A percentile compares a stretch with the other conserved stretches of the same genome.
Evolutionary conservation across 2,329 filamentous ascomycete genomes (phyloP).

Genomic region (Hypocrella siamensis): DNA sequence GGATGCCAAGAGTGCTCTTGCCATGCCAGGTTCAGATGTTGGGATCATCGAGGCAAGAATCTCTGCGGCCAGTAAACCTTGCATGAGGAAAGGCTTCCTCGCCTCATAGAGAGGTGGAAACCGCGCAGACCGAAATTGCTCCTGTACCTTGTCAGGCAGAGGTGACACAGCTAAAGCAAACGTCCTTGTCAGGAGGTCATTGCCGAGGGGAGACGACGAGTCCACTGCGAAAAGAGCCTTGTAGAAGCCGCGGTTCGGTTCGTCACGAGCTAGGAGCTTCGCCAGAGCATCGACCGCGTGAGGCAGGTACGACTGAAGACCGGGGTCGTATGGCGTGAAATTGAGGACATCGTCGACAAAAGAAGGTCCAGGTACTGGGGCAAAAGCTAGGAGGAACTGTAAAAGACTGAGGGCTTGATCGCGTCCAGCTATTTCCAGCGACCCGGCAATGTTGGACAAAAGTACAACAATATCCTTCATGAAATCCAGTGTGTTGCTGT

Average conservation of each 20-base stretch:
- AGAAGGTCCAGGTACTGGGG: slow-evolving; percentile 58
- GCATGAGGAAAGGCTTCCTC: slow-evolving; percentile 79
- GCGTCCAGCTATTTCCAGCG: slow-evolving; percentile 65
- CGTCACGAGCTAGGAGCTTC: slow-evolving; percentile 81
- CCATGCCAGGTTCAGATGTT: slow-evolving; percentile 54
- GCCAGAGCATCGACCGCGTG: slow-evolving; percentile 81
- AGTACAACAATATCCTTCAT: slow-evolving; percentile 91
- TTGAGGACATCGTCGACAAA: slow-evolving; percentile 42
- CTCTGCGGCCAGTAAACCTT: slow-evolving; percentile 79
- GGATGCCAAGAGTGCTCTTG: slow-evolving; percentile 67
- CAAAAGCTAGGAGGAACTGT: slow-evolving; percentile 82
- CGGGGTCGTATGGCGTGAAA: slow-evolving; percentile 69
- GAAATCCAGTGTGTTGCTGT: slow-evolving; percentile 80
- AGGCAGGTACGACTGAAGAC: slow-evolving; percentile 73
- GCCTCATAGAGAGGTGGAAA: slow-evolving; percentile 57
- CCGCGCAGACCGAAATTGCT: slow-evolving; percentile 39
- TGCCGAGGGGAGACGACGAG: slow-evolving; percentile 43
- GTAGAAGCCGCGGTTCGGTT: slow-evolving; percentile 79
- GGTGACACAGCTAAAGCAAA: slow-evolving; percentile 80
- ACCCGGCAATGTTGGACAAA: slow-evolving; percentile 74
- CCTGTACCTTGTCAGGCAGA: slow-evolving; percentile 49
- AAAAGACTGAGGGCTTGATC: slow-evolving; percentile 79
- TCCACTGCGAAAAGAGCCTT: slow-evolving; percentile 68
- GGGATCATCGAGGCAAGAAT: slow-evolving; percentile 66
- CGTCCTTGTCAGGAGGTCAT: slow-evolving; percentile 70